Evolutionary conservation across 2,329 filamentous ascomycete species (phyloP), one percentile per base, ranked within the genome.

Genomic region (Xylaria sp.): DNA sequence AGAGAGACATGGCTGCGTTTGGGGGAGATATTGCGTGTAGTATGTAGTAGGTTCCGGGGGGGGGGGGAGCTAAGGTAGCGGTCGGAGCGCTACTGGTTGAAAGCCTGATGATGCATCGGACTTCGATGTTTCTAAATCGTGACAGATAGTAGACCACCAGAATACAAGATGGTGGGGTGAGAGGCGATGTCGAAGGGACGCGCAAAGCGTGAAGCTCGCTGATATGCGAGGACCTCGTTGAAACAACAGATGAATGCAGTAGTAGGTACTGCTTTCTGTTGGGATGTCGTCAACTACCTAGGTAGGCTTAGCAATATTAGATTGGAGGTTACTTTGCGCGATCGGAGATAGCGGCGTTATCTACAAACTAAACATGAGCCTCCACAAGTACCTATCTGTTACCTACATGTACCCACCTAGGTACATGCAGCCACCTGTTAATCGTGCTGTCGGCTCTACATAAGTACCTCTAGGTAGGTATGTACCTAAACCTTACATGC

Each of bases 1-100:
- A 79, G 64, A 81, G 77, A 73, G 79, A 78, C 76, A 80, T 79
- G 73, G 51, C 50, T 60, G 70, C 63, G 76, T 72, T 72, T 76
- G 74, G 63, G 73, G 63, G 55, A 72, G 50, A 65, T 61, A 65
- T 63, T 59, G 62, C 51, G 62, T 55, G 57, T 51, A 12, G 37
- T 54, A 37, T 21, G n/a, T n/a, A 35, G 53, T 16, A 55, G 27
- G 61, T 48, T 59, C 21, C 59, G 53, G 51, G 23, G 44, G 23
- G 61, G 53, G 51, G 23, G 44, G 23, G 47, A 44, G 44, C 3
- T 48, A 27, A 58, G 57, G 68, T 70, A 76, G 68, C 68, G 68
- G 57, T 72, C 53, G 66, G 48, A 61, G 58, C 69, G 71, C 75
- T 77, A 75, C 69, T 73, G 65, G 61, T 68, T 66, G 65, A 65